Evolutionary conservation across 768 basidiomycete genomes (phyloP).

Genomic region (Cyathus striatus): DNA sequence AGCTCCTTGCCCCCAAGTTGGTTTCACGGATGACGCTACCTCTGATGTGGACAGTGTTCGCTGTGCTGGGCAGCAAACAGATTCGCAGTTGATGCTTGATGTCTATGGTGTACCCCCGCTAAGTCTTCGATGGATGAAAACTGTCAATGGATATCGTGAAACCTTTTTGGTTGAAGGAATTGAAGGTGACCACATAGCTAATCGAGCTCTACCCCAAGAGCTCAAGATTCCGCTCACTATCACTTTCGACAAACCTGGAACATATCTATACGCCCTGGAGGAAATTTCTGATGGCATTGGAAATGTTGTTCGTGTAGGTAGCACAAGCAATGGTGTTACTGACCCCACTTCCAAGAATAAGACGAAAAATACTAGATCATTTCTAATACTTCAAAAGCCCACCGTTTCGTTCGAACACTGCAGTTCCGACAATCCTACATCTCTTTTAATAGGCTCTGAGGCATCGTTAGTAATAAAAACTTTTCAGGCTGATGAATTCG

Average conservation of each 20-base stretch:
- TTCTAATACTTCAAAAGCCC: constrained; percentile 69
- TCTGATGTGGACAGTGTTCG: constrained; percentile 38
- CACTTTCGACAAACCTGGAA: constrained; percentile 57
- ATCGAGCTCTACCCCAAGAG: constrained; percentile 41
- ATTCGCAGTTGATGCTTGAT: constrained; percentile 53
- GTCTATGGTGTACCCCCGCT: constrained; percentile 74
- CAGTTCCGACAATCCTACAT: constrained; percentile 61
- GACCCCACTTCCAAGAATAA: constrained; percentile 27
- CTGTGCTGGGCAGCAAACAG: constrained; percentile 65
- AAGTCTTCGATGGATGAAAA: constrained; percentile 71
- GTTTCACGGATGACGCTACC: constrained; percentile 46
- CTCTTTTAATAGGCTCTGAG: constrained; percentile 68
- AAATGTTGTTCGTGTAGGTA: constrained; percentile 55
- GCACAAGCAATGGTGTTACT: no score
- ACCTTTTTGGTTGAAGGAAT: constrained; percentile 82
- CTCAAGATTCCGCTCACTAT: constrained; percentile 67
- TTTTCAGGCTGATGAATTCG: constrained; percentile 51
- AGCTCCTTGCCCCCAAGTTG: constrained; percentile 78
- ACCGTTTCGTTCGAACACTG: constrained; percentile 71
- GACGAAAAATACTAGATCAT: constrained; percentile 49
- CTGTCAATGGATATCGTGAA: constrained; percentile 61
- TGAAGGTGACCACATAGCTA: constrained; percentile 45
- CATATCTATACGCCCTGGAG: constrained; percentile 71
- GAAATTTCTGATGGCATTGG: constrained; percentile 81
- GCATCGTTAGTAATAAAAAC: constrained; percentile 50